A percentile compares a stretch with the other conserved stretches of the same genome.
Evolutionary conservation across 1,139 yeast species (phyloP).

Genomic region (Saccharomyces hybrid): DNA sequence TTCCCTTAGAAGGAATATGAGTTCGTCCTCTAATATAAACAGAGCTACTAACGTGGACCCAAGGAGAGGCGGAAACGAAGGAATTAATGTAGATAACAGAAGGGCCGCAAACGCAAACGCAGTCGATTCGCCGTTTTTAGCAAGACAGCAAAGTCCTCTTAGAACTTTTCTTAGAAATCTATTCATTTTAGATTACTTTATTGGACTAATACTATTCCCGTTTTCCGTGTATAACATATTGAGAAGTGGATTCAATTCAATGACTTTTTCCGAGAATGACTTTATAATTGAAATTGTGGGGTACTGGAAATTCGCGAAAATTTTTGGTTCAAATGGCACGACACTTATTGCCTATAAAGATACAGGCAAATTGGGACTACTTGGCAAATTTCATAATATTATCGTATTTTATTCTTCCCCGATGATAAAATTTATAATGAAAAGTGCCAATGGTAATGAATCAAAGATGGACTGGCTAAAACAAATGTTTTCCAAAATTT

Average conservation of each 20-base stretch:
- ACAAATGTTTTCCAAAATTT: slow-evolving; percentile 3
- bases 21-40: slow-evolving; percentile 9
- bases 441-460: slow-evolving; percentile 5
- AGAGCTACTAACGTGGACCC: slow-evolving; percentile 2
- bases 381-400: slow-evolving; percentile 29
- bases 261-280: slow-evolving; percentile 27
- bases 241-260: slow-evolving; percentile 22
- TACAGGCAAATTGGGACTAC: slow-evolving; percentile 15
- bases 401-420: slow-evolving; percentile 24
- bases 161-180: slow-evolving; percentile 21
- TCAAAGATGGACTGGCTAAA: background rate
- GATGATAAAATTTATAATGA: slow-evolving; percentile 9
- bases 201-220: slow-evolving; percentile 27
- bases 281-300: slow-evolving; percentile 20
- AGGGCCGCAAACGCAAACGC: background rate
- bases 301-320: slow-evolving; percentile 14
- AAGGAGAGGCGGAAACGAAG: background rate
- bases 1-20: slow-evolving; percentile 9
- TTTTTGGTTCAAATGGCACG: slow-evolving; percentile 15
- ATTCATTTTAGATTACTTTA: slow-evolving; percentile 25
- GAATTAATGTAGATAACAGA: slow-evolving; percentile 5
- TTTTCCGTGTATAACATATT: slow-evolving; percentile 27
- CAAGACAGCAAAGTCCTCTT: slow-evolving; percentile 7
- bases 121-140: background rate
- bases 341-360: slow-evolving; percentile 15